These are phyloP conservation scores for Psophocarpus tetragonolobus DNA, from an alignment of 306 rosid species.

Conservation along the genomic window DNA sequence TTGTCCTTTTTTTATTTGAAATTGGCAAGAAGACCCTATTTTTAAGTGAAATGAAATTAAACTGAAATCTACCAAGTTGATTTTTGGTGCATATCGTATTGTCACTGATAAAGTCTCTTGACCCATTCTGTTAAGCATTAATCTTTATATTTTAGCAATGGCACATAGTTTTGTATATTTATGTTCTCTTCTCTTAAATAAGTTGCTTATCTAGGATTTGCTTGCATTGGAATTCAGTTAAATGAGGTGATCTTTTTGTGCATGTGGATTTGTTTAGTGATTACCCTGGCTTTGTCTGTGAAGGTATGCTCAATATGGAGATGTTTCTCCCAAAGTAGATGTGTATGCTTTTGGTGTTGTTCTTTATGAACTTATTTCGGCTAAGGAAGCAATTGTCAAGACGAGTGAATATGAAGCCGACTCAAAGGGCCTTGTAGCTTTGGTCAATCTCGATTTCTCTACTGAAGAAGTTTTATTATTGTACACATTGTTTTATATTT, in stretches of 20 bases:
- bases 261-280: slow-evolving; percentile 12
- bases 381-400: slow-evolving; percentile 82
- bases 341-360: slow-evolving; percentile 97
- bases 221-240: background rate
- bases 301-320: slow-evolving; percentile 96
- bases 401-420: slow-evolving; percentile 47
- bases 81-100: background rate
- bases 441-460: slow-evolving; percentile 53
- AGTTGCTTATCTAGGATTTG: background rate
- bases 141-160: slow-evolving; percentile 11
- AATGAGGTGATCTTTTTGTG: background rate
- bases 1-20: background rate
- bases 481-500: background rate
- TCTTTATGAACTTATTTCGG: slow-evolving; percentile 89
- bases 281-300: slow-evolving; percentile 16
- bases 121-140: background rate
- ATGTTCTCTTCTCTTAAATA: background rate
- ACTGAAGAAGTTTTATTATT: background rate
- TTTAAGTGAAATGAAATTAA: background rate
- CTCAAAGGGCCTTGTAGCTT: slow-evolving; percentile 77
- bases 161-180: background rate
- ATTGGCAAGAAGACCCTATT: background rate
- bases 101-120: background rate
- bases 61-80: background rate
- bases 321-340: slow-evolving; percentile 90